phyloP scores from a whole-genome alignment of 2,329 filamentous ascomycete genomes.

The Exophiala calicioides region DNA sequence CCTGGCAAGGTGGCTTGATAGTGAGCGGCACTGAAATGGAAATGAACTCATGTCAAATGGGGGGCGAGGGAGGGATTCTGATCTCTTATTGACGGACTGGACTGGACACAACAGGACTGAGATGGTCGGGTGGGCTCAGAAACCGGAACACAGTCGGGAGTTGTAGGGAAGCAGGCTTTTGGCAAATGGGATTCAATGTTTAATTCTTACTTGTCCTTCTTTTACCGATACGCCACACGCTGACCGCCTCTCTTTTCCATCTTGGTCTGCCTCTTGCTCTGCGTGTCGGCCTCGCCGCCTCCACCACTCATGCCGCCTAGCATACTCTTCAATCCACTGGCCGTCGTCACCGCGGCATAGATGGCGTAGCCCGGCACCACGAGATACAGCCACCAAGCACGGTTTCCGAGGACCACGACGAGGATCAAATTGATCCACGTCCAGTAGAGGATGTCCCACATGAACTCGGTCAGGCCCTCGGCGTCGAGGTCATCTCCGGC shows the following conservation, averaged over 20 bases:
- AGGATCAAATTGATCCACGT: constrained; percentile 76
- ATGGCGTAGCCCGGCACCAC: constrained; percentile 51
- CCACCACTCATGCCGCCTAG: constrained; percentile 44
- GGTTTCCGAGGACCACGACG: constrained; percentile 79
- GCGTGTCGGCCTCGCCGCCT: constrained; percentile 38
- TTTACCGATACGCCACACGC: constrained; percentile 45
- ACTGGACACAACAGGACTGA: background rate
- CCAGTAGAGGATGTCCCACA: constrained; percentile 97
- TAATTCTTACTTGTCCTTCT: background rate
- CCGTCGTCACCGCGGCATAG: constrained; percentile 49
- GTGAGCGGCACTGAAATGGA: constrained; percentile 10
- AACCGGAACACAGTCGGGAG: too few relatives aligned
- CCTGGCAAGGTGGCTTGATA: constrained; percentile 28
- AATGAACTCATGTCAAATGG: too few relatives aligned
- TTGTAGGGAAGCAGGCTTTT: background rate
- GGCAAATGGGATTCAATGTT: background rate
- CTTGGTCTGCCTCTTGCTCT: constrained; percentile 57
- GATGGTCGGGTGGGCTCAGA: too few relatives aligned
- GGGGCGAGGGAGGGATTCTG: too few relatives aligned
- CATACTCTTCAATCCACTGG: constrained; percentile 47
- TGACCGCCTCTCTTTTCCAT: constrained; percentile 54
- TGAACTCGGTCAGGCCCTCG: constrained; percentile 88
- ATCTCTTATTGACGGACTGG: too few relatives aligned
- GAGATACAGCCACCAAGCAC: constrained; percentile 68
- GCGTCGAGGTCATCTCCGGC: constrained; percentile 87